A percentile compares a stretch with the other conserved stretches of the same genome.
These are phyloP conservation scores for Gnetum montanum DNA, from an alignment of 75 land plant species.

Conservation along the genomic window DNA sequence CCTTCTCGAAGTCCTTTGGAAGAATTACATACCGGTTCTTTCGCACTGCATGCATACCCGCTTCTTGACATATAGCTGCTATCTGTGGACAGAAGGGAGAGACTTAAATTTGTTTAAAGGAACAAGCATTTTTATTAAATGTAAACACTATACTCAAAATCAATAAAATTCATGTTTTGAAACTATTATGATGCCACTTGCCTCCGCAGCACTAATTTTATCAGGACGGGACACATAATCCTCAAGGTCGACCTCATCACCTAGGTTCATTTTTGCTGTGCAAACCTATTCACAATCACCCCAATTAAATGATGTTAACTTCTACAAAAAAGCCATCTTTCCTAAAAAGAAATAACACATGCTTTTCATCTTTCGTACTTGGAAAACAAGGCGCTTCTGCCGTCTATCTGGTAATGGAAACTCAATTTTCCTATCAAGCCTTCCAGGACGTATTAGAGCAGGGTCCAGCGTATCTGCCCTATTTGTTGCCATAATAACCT, in stretches of 20 bases:
- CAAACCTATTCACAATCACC: too few relatives aligned
- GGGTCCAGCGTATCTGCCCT: conserved; percentile 82
- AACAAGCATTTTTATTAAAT: too few relatives aligned
- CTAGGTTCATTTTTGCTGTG: conserved; percentile 80
- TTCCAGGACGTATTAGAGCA: conserved; percentile 70
- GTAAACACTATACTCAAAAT: too few relatives aligned
- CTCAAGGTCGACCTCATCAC: conserved; percentile 88
- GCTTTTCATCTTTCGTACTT: too few relatives aligned
- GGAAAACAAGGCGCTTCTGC: conserved; percentile 86
- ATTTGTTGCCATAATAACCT: conserved; percentile 91
- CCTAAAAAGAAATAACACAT: too few relatives aligned
- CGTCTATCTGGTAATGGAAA: conserved; percentile 78
- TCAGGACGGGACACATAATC: conserved; percentile 93
- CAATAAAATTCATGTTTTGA: too few relatives aligned
- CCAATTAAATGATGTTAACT: too few relatives aligned
- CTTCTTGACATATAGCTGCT: conserved; percentile 83
- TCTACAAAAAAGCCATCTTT: too few relatives aligned
- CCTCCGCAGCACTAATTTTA: conserved; percentile 93
- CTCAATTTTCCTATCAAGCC: conserved; percentile 77
- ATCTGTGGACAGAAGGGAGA: conserved; percentile 53
- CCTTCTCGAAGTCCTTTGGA: conserved; percentile 87
- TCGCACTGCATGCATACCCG: conserved; percentile 82
- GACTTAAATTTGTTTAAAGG: too few relatives aligned
- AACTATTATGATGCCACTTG: too few relatives aligned
- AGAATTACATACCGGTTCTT: conserved; percentile 81